Evolutionary conservation across 345 rosid genomes (phyloP), one percentile per base, ranked within the genome.

Genomic region (Syzygium oleosum): DNA sequence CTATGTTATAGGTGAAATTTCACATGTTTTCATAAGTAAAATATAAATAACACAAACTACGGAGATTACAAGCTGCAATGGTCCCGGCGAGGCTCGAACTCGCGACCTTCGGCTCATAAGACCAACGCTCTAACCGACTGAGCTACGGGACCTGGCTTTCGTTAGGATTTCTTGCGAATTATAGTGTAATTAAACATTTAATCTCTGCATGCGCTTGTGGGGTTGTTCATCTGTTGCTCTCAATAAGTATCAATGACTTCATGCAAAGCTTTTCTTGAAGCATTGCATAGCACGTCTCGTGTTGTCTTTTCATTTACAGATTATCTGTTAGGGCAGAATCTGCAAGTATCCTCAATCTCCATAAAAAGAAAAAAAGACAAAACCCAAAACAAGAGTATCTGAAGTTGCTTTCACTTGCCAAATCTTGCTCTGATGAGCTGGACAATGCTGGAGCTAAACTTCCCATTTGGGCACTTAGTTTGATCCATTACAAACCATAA

Each of bases 61-160:
- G 1, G 25, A 55, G 9, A 55, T 55, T 55, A 21, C 22, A 41
- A 1, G 46, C 49, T 3, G 46, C 17, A 17, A 73, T 93, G 97
- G 93, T 96, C 94, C 95, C 94, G 93, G 96, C 96, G 95, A 94
- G 96, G 95, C 92, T 95, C 96, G 95, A 95, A 94, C 95, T 94
- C 94, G 95, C 95, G 95, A 95, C 98, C 92, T 95, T 96, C 96
- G 97, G 96, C 98, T 95, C 98, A 96, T 94, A 94, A 95, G 98
- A 96, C 97, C 99, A 96, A 96, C 97, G 98, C 99, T 96, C 99
- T 96, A 95, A 95, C 98, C 99, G 93, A 95, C 99, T 96, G 99
- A 97, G 97, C 99, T 96, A 96, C 97, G 96, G 97, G 98, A 97
- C 95, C 96, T 38, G 21, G 49, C 14, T 73, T 1, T 73, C 22